Evolutionary conservation across 345 rosid genomes (phyloP).

Genomic region (Ceriops tagal): DNA sequence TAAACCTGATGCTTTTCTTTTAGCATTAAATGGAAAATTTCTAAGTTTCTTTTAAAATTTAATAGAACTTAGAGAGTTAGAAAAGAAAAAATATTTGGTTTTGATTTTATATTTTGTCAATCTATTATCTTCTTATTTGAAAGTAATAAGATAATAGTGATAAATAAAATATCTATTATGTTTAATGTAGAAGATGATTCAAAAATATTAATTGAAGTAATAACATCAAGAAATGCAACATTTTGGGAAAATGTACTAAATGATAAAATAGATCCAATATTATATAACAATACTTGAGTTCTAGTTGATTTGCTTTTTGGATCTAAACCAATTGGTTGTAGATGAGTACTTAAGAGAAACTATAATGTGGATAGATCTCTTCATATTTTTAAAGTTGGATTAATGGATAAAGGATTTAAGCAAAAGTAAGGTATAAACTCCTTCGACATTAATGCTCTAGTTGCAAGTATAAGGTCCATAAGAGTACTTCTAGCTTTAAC

Average conservation of each 20-base stretch:
- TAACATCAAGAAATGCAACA: neutral
- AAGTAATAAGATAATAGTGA: neutral
- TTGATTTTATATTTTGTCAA: neutral
- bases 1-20: neutral
- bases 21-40: no score
- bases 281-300: neutral
- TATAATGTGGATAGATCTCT: neutral
- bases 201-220: no score
- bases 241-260: neutral
- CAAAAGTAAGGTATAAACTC: no score
- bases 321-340: no score
- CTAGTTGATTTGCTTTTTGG: no score
- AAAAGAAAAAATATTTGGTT: neutral
- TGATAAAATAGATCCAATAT: constrained; percentile 10
- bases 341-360: neutral
- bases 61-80: neutral
- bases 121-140: neutral
- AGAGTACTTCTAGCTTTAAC: no score
- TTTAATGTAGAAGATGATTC: neutral
- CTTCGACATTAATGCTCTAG: no score
- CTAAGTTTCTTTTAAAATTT: neutral
- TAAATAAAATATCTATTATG: neutral
- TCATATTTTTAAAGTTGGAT: neutral
- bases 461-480: no score
- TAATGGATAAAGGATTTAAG: neutral